Base-by-base conservation (phyloP, 2,329 filamentous ascomycete genomes). In the Pseudodiploospora longispora region DNA sequence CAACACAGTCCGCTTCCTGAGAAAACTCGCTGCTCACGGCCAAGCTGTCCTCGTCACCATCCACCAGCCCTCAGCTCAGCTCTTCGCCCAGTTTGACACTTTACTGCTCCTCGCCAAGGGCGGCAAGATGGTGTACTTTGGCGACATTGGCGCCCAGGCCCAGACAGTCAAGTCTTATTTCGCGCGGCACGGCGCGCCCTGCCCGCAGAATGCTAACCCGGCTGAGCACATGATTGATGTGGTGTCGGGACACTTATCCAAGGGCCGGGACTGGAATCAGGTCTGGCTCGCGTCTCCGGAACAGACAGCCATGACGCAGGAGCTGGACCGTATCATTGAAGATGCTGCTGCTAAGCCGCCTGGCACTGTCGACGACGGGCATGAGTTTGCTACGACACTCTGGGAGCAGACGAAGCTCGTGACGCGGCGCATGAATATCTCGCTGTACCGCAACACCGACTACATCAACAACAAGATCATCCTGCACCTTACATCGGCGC, bases 151-250 rank as follows among this genome's bases (percentile, higher is more conserved):
- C 4, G 62, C 75, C 1, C 67, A 75, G 30, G 78, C 75, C 0
- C 62, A 60, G 4, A 76, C 69, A 0, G 59, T 85, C 43, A 73
- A 71, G 36, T 67, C 66, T 27, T 85, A 85, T 61, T 90, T 93
- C 56, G 76, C 76, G 36, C 66, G 69, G 19, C 75, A 85, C 47
- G 85, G 83, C 5, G 80, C 78, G 0, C 70, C 75, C 1, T 85
- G 83, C 49, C 73, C 75, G 1, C 50, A 67, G 0, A 75, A 78
- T 0, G 78, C 76, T 12, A 89, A 89, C 53, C 83, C 83, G 1
- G 85, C 85, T 0, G 85, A 89, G 59, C 85, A 82, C 68, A 87
- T 89, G 80, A 76, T 89, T 42, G 71, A 76, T 40, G 70, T 75
- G 12, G 71, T 74, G 10, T 75, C 75, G 2, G 75, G 76, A 0